Percentiles rank a stretch among this genome's conserved stretches.
These are phyloP conservation scores for Limonium bicolor DNA, from an alignment of 148 eudicot species.

Conservation along the genomic window DNA sequence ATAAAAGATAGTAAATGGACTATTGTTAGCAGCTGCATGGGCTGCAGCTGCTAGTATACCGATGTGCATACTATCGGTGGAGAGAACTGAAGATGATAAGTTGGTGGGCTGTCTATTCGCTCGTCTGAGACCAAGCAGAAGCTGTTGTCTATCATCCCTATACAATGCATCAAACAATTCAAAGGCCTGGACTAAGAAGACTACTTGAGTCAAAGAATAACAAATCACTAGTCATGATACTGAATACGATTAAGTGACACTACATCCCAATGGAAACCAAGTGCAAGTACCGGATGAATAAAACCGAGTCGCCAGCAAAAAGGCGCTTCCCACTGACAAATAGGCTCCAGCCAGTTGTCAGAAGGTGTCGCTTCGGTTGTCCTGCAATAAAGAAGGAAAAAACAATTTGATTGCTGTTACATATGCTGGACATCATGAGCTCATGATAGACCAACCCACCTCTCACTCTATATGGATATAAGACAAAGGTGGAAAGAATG, in stretches of 20 bases:
- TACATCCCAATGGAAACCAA: no score
- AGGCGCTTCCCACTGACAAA: slow-evolving; percentile 91
- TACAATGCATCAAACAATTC: slow-evolving; percentile 1
- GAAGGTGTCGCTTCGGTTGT: slow-evolving; percentile 93
- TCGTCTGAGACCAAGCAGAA: slow-evolving; percentile 88
- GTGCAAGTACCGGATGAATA: slow-evolving; percentile 73
- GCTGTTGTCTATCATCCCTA: slow-evolving; percentile 92
- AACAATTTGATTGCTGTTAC: no score
- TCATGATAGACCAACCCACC: no score
- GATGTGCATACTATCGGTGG: slow-evolving; percentile 97
- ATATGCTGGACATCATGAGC: no score
- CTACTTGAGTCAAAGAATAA: neutral
- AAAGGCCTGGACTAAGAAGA: neutral
- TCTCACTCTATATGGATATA: no score
- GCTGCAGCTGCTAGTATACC: slow-evolving; percentile 98
- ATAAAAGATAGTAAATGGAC: slow-evolving; percentile 90
- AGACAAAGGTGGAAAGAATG: neutral
- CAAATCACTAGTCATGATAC: neutral
- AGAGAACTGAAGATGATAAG: slow-evolving; percentile 79
- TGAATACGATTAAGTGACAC: neutral
- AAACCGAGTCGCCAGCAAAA: slow-evolving; percentile 89
- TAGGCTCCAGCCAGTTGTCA: slow-evolving; percentile 97
- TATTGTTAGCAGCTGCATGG: slow-evolving; percentile 93
- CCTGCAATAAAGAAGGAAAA: slow-evolving; percentile 32
- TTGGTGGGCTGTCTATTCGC: slow-evolving; percentile 83